Evolutionary conservation across 2,329 filamentous ascomycete genomes (phyloP), one percentile per base, ranked within the genome.

Genomic region (Aspergillus latus): DNA sequence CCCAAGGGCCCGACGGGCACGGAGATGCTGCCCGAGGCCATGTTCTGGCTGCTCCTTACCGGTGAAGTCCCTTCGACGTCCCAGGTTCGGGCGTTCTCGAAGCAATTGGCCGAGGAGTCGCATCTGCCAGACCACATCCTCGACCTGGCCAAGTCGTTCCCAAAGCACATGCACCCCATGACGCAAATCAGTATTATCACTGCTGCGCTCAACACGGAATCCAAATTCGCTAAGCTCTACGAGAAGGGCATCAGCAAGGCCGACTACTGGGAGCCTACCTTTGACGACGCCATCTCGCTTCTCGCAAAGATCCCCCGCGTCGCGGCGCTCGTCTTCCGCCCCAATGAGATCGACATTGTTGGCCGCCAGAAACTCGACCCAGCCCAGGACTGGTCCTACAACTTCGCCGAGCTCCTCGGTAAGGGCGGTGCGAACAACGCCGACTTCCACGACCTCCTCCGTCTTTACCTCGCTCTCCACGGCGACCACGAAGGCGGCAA

Each of bases 401-500:
- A 99, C 83, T 99, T 97, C 70, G 94, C 94, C 45, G 90, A 92
- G 63, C 92, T 97, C 86, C 84, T 97, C 52, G 93, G 93, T 70
- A 96, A 95, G 80, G 85, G 88, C 49, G 91, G 92, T 64, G 85
- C 88, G 75, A 82, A 96, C 76, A 88, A 97, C 66, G 51, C 69
- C 57, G 66, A 76, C 59, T 72, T 99, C 83, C 93, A 97, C 73
- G 94, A 99, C 69, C 83, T 99, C 16, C 84, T 99, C 61, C 86
- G 94, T 66, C 80, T 99, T 32, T 99, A 99, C 77, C 86, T 99
- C 26, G 93, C 94, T 49, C 88, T 99, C 4, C 94, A 99, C 76
- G 94, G 94, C 61, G 94, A 99, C 76, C 94, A 99, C 78, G 94
- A 99, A 78, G 94, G 94, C 60, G 94, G 94, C 57, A 99, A 99